Conservation (phyloP, 1,139 yeast genomes). For the Suhomyces terraborum region DNA sequence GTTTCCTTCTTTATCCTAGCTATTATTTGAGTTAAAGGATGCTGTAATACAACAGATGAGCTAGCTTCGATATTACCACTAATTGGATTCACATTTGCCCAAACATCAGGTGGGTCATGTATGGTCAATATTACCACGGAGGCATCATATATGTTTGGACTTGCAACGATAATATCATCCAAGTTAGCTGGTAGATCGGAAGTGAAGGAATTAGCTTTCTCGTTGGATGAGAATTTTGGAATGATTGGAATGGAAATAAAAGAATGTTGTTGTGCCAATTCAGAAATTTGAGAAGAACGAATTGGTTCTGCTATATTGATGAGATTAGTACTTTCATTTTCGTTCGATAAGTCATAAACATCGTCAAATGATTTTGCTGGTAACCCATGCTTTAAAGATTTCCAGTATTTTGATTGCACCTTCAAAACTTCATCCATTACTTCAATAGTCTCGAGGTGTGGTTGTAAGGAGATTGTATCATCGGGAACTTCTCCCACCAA, state of each 20-base stretch:
- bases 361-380: constrained; percentile 44
- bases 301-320: constrained; percentile 68
- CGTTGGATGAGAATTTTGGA: constrained; percentile 27
- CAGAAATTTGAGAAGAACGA: constrained; percentile 66
- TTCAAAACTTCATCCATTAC: constrained; percentile 83
- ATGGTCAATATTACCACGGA: constrained; percentile 67
- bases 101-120: constrained; percentile 91
- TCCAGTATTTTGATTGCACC: constrained; percentile 86
- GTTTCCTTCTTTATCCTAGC: constrained; percentile 35
- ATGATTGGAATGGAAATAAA: constrained; percentile 74
- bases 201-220: constrained; percentile 29
- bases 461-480: constrained; percentile 57
- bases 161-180: constrained; percentile 73
- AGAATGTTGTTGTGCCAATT: constrained; percentile 53
- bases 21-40: constrained; percentile 43
- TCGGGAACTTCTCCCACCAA: constrained; percentile 96
- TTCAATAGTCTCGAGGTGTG: constrained; percentile 78
- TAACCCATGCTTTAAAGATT: constrained; percentile 73
- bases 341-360: constrained; percentile 36
- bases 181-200: constrained; percentile 51
- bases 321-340: constrained; percentile 35
- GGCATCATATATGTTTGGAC: constrained; percentile 68
- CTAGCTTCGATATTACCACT: constrained; percentile 77
- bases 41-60: constrained; percentile 62
- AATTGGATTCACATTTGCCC: constrained; percentile 84